Base-by-base conservation (phyloP, 306 rosid species). In the Prinsepia uniflora region DNA sequence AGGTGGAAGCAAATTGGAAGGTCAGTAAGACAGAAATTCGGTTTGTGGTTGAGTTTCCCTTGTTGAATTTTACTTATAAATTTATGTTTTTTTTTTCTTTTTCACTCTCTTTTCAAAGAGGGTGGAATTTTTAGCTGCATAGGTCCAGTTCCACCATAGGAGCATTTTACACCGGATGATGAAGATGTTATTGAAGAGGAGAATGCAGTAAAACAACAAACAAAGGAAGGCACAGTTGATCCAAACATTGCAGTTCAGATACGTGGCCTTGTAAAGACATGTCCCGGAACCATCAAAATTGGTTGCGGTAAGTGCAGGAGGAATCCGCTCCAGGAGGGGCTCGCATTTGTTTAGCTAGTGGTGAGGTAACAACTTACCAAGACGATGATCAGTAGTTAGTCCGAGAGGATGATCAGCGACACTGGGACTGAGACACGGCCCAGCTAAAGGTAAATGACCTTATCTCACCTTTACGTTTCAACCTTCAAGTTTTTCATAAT, bases 181-280 rank as follows among this genome's bases (percentile, higher is more conserved):
- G 89, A 85, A 72, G 98, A 93, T 83, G 98, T 93, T 54, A 84
- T 78, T 65, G 84, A 87, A 79, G 98, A 93, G 83, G 97, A 88
- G 87, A 88, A 75, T 72, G 41, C 63, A 20, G 96, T 93, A 36
- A 93, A 78, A 72, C 79, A 76, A 72, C 87, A 84, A 80, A 56
- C 67, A 54, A 64, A 36, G 12, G 84, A 87, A 69, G 81, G 87
- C 18, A 50, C 66, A 56, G 67, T 84, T 20, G 90, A 85, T 34
- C 42, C 79, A 60, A 83, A 85, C 70, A 73, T 90, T 66, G 89
- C 96, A 41, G 98, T 93, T 83, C 98, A 90, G 80, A 79, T 90
- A 71, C 84, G 84, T 60, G 96, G 97, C 77, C 91, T 93, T 79
- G 73, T 47, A 10, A 93, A 90, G 86, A 88, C 90, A 46, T 90